Evolutionary conservation across 2,329 filamentous ascomycete species (phyloP), one percentile per base, ranked within the genome.

Genomic region (Botryotinia convoluta): DNA sequence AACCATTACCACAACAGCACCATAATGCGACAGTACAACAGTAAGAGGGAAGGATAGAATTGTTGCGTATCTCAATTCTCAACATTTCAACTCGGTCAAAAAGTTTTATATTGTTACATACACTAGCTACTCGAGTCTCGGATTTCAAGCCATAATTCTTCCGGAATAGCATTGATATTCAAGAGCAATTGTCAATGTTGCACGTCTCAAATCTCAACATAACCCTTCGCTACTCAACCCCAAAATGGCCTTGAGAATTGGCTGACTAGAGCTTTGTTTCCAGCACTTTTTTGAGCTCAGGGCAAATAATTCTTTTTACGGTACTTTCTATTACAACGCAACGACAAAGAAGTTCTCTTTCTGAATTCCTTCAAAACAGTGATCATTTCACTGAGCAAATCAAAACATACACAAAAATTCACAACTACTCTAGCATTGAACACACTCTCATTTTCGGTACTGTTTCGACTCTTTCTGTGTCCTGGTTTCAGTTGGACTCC

Each of bases 111-210:
- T 14, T 22, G 37, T 20, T 20, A 63, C 37, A 63, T 12, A 8
- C 37, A 63, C 39, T 42, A n/a, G 37, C 73, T 67, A 75, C 74
- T 63, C 22, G 72, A 26, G 51, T 57, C 69, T 76, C 48, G 62
- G 74, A 26, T 75, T 65, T 29, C 45, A 54, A 18, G 51, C 39
- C 37, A 9, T 71, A 32, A 71, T 68, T 69, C 75, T 67, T n/a
- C 73, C 69, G 70, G 69, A 48, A 75, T 72, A 39, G 45, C 48
- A 54, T n/a, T 54, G 48, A 54, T 54, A 12, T 71, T 63, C 60
- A 42, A n/a, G 14, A 29, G 62, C 35, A 61, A 9, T 29, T n/a
- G n/a, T 68, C 75, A 74, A 76, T 64, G n/a, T 64, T 64, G 61
- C 61, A 64, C 39, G n/a, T 64, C 61, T 64, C 4, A 14, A 45